Evolutionary conservation across 108 stramenopile genomes (phyloP), one percentile per base, ranked within the genome.

Genomic region (Schizochytrium sp.): DNA sequence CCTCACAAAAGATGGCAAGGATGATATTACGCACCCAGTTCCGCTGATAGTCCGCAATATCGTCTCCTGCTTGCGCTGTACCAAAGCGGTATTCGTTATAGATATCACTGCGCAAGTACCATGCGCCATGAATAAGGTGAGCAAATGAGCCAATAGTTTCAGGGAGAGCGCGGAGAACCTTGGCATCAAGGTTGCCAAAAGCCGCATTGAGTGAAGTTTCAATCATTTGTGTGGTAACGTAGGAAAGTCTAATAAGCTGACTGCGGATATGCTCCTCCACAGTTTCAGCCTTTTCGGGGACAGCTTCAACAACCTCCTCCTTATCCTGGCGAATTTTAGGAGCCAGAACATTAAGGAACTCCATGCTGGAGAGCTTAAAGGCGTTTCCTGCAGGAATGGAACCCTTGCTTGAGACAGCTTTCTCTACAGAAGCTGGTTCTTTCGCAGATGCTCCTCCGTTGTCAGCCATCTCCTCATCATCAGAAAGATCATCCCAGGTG

Each of bases 41-140:
- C 42, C 64, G 64, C 64, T 69, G 64, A 44, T 69, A 3, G 15
- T 69, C 64, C 44, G 64, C 64, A 12, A 69, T 1, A 15, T 69
- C 64, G 28, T 69, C 64, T 2, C 64, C 64, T 38, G 42, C 44
- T 44, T 69, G 64, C 28, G 64, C 12, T 8, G 44, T 69, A 44
- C 64, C 64, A 38, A 69, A 69, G 28, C 64, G 64, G 44, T 69
- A 44, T 3, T 69, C 64, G 64, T 69, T 69, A 15, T 69, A 69
- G 44, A 69, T 69, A 5, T 69, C 64, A 44, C 64, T 69, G 64
- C 64, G 64, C 64, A 69, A 38, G 64, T 69, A 69, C 64, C 64
- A 69, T 38, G 64, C 64, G 28, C 64, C 64, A 44, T 69, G 64
- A 15, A 69, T 44, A 8, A 69, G 28, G 64, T 69, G 64, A 7